Base-by-base conservation (phyloP, 1,284 basidiomycete genomes). In the Cryptococcus wingfieldii region DNA sequence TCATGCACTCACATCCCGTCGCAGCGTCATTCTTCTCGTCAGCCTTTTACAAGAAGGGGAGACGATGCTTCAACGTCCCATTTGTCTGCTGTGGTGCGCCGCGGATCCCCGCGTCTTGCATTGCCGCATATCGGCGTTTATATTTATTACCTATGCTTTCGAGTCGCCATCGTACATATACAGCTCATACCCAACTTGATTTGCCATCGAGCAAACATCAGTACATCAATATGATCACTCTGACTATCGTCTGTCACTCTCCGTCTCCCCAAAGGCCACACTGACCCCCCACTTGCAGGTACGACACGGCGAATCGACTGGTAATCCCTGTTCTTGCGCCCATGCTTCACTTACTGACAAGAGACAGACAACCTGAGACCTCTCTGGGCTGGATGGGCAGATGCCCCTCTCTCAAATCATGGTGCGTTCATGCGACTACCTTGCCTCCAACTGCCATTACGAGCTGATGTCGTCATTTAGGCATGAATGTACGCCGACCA, bases 351-450 rank as follows among this genome's bases (percentile, higher is more conserved):
- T 49, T 42, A 31, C 25, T 51, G 38, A 38, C 14, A 12, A 37
- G 14, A 37, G 18, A 19, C 38, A 67, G 76, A 79, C 62, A 80
- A 79, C 54, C 65, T 77, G 45, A 75, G 71, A 52, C 62, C 75
- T 5, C 63, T 77, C 27, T 93, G 90, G 90, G 89, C 90, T 27
- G 91, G 91, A 10, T 90, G 87, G 83, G 82, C 81, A 58, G 89
- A 95, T 74, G 84, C 90, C 2, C 84, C 88, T 0, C 80, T 94
- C 5, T 87, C 88, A 16, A 86, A 86, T 63, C 88, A 92, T 72
- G 91, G 90, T 87, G 68, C 72, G 80, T 76, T 4, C 16, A 7
- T 10, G 41, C 19, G 16, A 42, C 8, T 1, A 13, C n/a, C 1
- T 42, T 42, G 41, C n/a, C 5, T 10, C 41, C 41, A 16, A 7